Percentiles rank a stretch among this genome's conserved stretches.
Conservation (phyloP, 1,139 yeast genomes). For the Candida tunisiensis region DNA sequence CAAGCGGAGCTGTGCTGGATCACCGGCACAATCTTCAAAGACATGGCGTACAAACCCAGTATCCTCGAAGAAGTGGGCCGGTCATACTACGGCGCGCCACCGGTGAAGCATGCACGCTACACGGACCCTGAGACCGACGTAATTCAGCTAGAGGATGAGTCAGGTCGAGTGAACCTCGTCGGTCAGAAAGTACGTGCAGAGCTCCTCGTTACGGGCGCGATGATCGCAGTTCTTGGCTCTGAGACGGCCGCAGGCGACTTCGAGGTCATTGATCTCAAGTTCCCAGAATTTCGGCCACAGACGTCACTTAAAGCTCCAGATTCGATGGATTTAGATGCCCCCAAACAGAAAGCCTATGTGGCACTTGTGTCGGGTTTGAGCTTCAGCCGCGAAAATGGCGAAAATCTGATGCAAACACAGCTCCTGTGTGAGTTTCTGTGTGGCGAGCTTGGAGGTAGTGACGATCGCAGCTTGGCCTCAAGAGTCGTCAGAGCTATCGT, state of each 20-base stretch:
- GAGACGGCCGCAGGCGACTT: constrained; percentile 75
- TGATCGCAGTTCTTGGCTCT: constrained; percentile 74
- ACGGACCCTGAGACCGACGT: constrained; percentile 40
- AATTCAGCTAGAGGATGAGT: constrained; percentile 77
- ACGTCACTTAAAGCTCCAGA: constrained; percentile 11
- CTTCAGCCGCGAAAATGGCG: too few relatives aligned
- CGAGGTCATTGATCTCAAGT: constrained; percentile 64
- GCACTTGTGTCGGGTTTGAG: constrained; percentile 69
- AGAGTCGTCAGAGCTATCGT: neutral
- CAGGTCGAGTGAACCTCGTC: constrained; percentile 66
- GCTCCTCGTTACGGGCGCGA: constrained; percentile 70
- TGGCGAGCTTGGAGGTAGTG: constrained; percentile 43
- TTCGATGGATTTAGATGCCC: constrained; percentile 1
- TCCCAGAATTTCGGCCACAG: constrained; percentile 52
- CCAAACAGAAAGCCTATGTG: constrained; percentile 17
- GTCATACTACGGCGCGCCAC: constrained; percentile 23
- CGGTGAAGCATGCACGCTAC: constrained; percentile 25
- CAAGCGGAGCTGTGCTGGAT: constrained; percentile 68
- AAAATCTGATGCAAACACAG: constrained; percentile 32
- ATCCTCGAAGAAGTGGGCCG: constrained; percentile 65
- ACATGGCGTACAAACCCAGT: constrained; percentile 71
- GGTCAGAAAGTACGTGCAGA: constrained; percentile 34
- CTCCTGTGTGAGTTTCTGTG: constrained; percentile 49
- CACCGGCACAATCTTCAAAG: constrained; percentile 79
- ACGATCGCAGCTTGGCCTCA: constrained; percentile 5